Evolutionary conservation across 192 early-diverging fungal genomes (phyloP).

Genomic region (Podila epigama): DNA sequence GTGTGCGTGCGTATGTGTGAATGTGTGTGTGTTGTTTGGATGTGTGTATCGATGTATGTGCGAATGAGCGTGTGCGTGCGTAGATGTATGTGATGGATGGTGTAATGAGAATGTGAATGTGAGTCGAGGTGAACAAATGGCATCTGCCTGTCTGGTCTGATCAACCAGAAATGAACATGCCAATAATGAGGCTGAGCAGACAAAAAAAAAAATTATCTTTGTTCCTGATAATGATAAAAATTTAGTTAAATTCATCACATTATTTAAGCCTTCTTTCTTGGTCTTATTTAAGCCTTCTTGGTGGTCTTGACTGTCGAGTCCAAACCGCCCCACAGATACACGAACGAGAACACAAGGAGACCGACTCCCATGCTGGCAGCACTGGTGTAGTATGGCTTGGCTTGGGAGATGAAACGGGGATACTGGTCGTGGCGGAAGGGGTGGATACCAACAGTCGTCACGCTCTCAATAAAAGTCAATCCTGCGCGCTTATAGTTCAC

Average conservation of each 20-base stretch:
- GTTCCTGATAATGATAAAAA: neutral
- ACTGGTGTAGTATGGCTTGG: slow-evolving; percentile 95
- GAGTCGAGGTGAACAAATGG: no score
- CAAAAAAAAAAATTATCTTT: neutral
- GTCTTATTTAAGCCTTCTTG: slow-evolving; percentile 45
- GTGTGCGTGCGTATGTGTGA: neutral
- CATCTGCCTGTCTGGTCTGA: no score
- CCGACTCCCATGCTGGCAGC: slow-evolving; percentile 83
- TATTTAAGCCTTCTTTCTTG: no score
- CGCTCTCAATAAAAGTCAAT: slow-evolving; percentile 72
- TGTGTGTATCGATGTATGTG: no score
- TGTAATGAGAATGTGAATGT: no score
- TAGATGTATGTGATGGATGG: no score
- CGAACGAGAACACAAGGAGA: slow-evolving; percentile 83
- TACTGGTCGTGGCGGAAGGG: slow-evolving; percentile 97
- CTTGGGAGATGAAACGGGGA: slow-evolving; percentile 88
- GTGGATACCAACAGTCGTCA: slow-evolving; percentile 83
- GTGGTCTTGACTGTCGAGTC: slow-evolving; percentile 39
- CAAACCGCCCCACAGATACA: slow-evolving; percentile 73
- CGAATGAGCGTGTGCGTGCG: no score
- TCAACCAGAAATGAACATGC: no score
- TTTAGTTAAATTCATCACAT: neutral
- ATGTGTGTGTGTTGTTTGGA: no score
- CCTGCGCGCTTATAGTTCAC: slow-evolving; percentile 94
- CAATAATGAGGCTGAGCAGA: neutral